Conservation (phyloP, 176 grass and related monocot species). For the Lolium perenne region DNA sequence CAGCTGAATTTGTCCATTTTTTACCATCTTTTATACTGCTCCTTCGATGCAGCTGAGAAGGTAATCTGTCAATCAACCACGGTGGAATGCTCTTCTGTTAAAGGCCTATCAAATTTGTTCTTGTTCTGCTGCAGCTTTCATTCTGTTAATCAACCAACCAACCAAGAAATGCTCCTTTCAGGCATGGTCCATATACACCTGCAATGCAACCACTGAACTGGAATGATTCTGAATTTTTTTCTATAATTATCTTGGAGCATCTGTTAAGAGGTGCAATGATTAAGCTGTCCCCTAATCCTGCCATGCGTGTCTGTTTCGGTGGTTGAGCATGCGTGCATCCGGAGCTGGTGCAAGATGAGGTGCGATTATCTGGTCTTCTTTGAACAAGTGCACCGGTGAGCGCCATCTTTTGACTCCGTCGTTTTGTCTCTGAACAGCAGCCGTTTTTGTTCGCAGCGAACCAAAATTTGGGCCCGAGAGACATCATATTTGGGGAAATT, state of each 20-base stretch:
- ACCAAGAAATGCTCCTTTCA: slow-evolving; percentile 25
- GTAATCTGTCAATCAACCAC: no score
- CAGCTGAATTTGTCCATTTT: no score
- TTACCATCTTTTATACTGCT: no score
- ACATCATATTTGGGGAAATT: not conserved
- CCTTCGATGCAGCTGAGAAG: no score
- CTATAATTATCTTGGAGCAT: not conserved
- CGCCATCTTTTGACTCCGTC: no score
- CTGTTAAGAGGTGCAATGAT: slow-evolving; percentile 41
- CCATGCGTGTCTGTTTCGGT: slow-evolving; percentile 35
- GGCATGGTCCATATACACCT: slow-evolving; percentile 31
- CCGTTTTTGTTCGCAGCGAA: not conserved
- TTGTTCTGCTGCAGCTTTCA: not conserved
- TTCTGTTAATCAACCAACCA: not conserved
- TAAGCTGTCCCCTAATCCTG: slow-evolving; percentile 32
- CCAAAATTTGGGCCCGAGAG: not conserved
- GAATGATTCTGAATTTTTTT: slow-evolving; percentile 12
- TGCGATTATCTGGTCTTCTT: not conserved
- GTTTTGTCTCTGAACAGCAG: not conserved
- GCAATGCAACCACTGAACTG: slow-evolving; percentile 30
- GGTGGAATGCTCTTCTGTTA: no score
- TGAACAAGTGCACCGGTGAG: no score
- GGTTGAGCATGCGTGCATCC: slow-evolving; percentile 36
- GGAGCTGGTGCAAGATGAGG: slow-evolving; percentile 5
- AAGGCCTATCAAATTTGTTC: not conserved